Base-by-base conservation (phyloP, 805 yeast genomes). In the Naumovozyma dairenensis region DNA sequence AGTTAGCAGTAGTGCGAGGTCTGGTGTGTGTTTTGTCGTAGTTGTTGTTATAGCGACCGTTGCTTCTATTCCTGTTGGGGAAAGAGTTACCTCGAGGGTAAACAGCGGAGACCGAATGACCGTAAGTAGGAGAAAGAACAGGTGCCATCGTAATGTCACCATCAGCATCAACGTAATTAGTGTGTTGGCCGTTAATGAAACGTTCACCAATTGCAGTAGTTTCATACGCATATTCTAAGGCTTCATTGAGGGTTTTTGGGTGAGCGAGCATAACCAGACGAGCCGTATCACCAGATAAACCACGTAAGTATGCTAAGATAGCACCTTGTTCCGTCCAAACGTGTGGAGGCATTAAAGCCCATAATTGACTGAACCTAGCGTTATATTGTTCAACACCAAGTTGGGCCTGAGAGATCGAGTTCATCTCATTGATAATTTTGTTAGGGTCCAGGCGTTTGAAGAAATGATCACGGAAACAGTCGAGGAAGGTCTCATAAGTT, bases 301-400 rank as follows among this genome's bases (percentile, higher is more conserved):
- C 34, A 17, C 29, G 12, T 19, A 25, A 17, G 19, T 32, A 32
- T 4, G 17, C 6, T n/a, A 32, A 21, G 24, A 32, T 8, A 3
- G 29, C 29, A 32, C 34, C 34, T 19, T 26, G 25, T 13, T 32
- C 34, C 4, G 34, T 32, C 34, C 29, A 32, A 15, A 24, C 16
- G 16, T 25, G 29, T 5, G 10, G 25, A 18, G 34, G 34, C 34
- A 25, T 32, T 17, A 32, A 26, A 4, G 34, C 25, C 29, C 29
- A 32, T 13, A 32, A n/a, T 14, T 25, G 29, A 8, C 14, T 18
- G 15, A 32, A 26, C n/a, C 18, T 19, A 26, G 25, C 6, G 8
- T 32, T 32, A n/a, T 25, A 32, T 4, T n/a, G 7, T 16, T 32
- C 34, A 16, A 32, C 10, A 21, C 29, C 29, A 6, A 4, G 24